A percentile compares a stretch with the other conserved stretches of the same genome.
These are phyloP conservation scores for Samsoniella hepiali DNA, from an alignment of 2,329 filamentous ascomycete species.

Conservation along the genomic window DNA sequence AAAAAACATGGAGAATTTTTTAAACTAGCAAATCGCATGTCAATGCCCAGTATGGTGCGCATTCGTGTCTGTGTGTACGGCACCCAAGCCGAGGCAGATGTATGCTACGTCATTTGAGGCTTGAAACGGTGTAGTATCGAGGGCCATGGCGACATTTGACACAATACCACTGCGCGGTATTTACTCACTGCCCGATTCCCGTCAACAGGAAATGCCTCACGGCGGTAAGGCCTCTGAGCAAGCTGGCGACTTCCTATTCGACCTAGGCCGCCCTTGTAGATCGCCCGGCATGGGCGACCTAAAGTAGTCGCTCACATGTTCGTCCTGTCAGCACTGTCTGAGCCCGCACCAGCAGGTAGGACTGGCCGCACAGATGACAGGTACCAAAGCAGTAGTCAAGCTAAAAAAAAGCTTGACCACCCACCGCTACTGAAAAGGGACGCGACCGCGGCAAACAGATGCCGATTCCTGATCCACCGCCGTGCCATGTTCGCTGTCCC, in stretches of 20 bases:
- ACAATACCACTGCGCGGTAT: not conserved
- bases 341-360: not conserved
- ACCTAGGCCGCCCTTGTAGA: not conserved
- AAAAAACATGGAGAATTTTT: not conserved
- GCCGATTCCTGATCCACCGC: slow-evolving; percentile 10
- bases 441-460: slow-evolving; percentile 2
- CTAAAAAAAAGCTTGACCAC: not conserved
- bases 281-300: not conserved
- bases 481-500: not conserved
- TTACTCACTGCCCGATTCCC: not conserved
- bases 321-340: not conserved
- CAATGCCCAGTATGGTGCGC: not conserved
- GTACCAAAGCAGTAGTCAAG: not conserved
- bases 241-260: not conserved
- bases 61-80: not conserved
- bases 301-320: not conserved
- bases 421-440: not conserved
- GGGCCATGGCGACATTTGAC: slow-evolving; percentile 5
- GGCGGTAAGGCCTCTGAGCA: not conserved
- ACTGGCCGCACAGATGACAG: slow-evolving; percentile 3
- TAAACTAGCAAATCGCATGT: not conserved
- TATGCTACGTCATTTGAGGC: slow-evolving; percentile 6
- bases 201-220: slow-evolving; percentile 11
- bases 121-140: not conserved
- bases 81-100: not conserved